phyloP scores from a whole-genome alignment of 2,329 filamentous ascomycete species.

The Xylariaceae sp. region DNA sequence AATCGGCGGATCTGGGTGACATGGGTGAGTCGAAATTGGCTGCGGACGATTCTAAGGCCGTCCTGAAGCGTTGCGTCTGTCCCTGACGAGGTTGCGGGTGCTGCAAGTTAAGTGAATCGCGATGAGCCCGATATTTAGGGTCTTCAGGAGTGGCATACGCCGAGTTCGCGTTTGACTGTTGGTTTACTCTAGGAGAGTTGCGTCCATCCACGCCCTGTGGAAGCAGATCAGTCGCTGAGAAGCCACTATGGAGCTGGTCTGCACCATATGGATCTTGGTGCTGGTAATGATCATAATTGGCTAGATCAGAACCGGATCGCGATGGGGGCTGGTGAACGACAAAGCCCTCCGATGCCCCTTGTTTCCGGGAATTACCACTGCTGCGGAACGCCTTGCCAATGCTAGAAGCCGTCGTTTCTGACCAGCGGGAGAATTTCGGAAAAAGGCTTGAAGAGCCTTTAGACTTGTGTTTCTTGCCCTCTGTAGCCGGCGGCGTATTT shows the following conservation, averaged over 20 bases:
- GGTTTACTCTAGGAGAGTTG: conserved; percentile 24
- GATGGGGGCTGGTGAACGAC: conserved; percentile 57
- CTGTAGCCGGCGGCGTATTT: conserved; percentile 71
- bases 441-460: conserved; percentile 72
- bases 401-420: conserved; percentile 88
- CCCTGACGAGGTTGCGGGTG: conserved; percentile 74
- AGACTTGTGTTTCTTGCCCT: conserved; percentile 83
- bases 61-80: conserved; percentile 68
- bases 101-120: conserved; percentile 73
- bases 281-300: conserved; percentile 59
- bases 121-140: conserved; percentile 76
- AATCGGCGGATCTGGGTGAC: conserved; percentile 57
- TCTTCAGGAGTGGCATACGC: conserved; percentile 57
- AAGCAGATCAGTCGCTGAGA: conserved; percentile 47
- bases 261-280: conserved; percentile 51
- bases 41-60: conserved; percentile 66
- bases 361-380: conserved; percentile 53
- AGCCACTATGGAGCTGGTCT: conserved; percentile 56
- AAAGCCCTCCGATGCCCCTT: conserved; percentile 57
- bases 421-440: conserved; percentile 95
- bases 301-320: conserved; percentile 71
- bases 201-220: conserved; percentile 26
- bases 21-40: conserved; percentile 59
- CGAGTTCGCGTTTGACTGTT: conserved; percentile 43
- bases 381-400: conserved; percentile 71